These are phyloP conservation scores for Cladophialophora yegresii DNA, from an alignment of 2,329 filamentous ascomycete species.

Conservation along the genomic window DNA sequence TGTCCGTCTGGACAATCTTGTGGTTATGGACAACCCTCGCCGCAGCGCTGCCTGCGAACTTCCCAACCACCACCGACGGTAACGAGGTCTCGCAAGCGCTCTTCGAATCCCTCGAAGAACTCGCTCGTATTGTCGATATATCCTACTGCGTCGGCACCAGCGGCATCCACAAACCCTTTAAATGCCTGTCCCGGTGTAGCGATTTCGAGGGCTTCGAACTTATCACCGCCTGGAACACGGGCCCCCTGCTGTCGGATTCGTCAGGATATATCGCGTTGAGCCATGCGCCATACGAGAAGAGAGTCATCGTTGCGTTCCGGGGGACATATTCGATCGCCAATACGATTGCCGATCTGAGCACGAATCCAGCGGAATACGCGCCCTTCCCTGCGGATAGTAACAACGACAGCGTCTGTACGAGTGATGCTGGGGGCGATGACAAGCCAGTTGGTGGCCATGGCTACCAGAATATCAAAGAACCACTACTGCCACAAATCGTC, in stretches of 20 bases:
- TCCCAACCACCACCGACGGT: slow-evolving; percentile 11
- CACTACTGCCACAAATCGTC: slow-evolving; percentile 28
- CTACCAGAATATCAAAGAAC: slow-evolving; percentile 18
- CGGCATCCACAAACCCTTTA: slow-evolving; percentile 79
- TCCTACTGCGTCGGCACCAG: slow-evolving; percentile 87
- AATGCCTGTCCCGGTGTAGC: slow-evolving; percentile 77
- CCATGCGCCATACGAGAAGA: slow-evolving; percentile 59
- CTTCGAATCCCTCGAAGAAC: slow-evolving; percentile 80
- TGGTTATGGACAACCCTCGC: slow-evolving; percentile 18
- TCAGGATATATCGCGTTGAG: slow-evolving; percentile 94
- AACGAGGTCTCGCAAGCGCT: slow-evolving; percentile 59
- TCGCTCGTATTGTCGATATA: slow-evolving; percentile 90
- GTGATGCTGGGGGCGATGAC: background rate
- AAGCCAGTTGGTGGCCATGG: background rate
- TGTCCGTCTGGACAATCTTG: slow-evolving; percentile 3
- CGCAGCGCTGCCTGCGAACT: slow-evolving; percentile 21
- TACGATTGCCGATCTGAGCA: slow-evolving; percentile 85
- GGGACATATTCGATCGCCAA: slow-evolving; percentile 94
- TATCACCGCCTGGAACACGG: slow-evolving; percentile 85
- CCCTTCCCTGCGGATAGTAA: slow-evolving; percentile 68
- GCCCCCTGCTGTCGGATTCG: slow-evolving; percentile 79
- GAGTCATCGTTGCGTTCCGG: slow-evolving; percentile 84
- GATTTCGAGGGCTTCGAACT: slow-evolving; percentile 82
- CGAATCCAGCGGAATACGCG: slow-evolving; percentile 83
- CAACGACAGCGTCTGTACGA: slow-evolving; percentile 35